phyloP scores from a whole-genome alignment of 345 rosid genomes.

The Bruguiera parviflora region DNA sequence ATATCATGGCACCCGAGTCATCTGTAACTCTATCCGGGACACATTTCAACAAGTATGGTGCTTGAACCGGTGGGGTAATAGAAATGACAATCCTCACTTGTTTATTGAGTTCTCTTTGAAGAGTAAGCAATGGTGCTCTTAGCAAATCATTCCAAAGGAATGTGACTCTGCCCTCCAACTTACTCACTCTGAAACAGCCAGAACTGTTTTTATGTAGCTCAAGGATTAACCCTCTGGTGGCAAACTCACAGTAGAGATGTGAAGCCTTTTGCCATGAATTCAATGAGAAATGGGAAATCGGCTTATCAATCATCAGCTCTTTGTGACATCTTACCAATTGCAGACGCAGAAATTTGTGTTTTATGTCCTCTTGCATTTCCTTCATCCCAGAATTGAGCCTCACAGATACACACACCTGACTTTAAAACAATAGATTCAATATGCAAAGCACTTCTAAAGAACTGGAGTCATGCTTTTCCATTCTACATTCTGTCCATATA shows the following conservation, averaged over 20 bases:
- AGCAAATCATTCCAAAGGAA: conserved; percentile 79
- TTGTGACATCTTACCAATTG: conserved; percentile 59
- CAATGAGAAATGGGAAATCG: conserved; percentile 32
- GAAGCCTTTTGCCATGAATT: conserved; percentile 61
- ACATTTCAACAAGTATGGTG: conserved; percentile 74
- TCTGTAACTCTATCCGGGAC: conserved; percentile 90
- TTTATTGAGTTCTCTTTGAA: conserved; percentile 44
- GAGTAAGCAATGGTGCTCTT: conserved; percentile 56
- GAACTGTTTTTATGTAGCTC: conserved; percentile 46
- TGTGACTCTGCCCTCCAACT: conserved; percentile 28
- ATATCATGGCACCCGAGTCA: conserved; percentile 91
- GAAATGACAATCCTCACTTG: conserved; percentile 52
- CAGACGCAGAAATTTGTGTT: conserved; percentile 47
- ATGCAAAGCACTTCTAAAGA: not conserved
- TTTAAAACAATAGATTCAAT: conserved; percentile 1
- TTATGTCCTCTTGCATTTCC: conserved; percentile 22
- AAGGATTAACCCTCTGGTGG: conserved; percentile 56
- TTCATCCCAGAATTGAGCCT: conserved; percentile 42
- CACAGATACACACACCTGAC: conserved; percentile 58
- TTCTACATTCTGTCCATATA: too few species aligned
- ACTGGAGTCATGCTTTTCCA: not conserved
- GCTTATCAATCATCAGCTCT: conserved; percentile 60
- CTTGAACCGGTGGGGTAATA: conserved; percentile 84
- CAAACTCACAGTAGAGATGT: conserved; percentile 81
- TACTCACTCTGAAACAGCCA: conserved; percentile 42